Conservation (phyloP, 495 filamentous ascomycete genomes). For the Podospora sp. region DNA sequence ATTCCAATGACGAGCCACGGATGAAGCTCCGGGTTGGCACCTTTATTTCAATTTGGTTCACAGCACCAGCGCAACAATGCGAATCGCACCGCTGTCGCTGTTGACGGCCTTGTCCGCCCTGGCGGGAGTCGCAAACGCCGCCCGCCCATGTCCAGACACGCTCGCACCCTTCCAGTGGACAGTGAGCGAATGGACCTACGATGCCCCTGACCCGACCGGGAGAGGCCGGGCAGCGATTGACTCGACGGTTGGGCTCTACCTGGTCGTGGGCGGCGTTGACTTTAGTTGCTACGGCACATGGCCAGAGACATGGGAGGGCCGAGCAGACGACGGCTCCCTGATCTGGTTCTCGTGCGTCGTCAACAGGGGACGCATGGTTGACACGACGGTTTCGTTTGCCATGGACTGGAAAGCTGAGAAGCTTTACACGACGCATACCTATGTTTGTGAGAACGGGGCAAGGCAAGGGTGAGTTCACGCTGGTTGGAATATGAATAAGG, state of each 20-base stretch:
- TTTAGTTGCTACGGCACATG: constrained; percentile 5
- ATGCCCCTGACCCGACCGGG: constrained; percentile 2
- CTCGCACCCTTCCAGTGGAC: not conserved
- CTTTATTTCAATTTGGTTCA: not conserved
- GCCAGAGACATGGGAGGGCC: constrained; percentile 5
- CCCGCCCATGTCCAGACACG: not conserved
- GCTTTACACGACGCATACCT: not conserved
- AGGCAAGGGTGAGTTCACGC: constrained; percentile 1
- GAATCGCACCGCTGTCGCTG: not conserved
- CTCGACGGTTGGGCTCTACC: constrained; percentile 8
- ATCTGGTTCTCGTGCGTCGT: constrained; percentile 9
- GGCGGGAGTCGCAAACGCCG: not conserved
- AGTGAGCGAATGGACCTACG: constrained; percentile 8
- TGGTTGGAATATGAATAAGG: not conserved
- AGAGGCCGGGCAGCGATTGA: not conserved
- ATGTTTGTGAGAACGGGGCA: not conserved
- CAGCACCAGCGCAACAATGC: not conserved
- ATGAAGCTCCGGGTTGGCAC: not conserved
- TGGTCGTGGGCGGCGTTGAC: not conserved
- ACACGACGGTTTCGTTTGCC: constrained; percentile 8
- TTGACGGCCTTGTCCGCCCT: not conserved
- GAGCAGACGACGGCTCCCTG: not conserved
- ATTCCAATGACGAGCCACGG: not conserved
- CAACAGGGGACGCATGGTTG: not conserved
- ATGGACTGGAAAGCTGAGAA: constrained; percentile 6